These are phyloP conservation scores for Candida boleticola DNA, from an alignment of 805 yeast species.

Conservation along the genomic window DNA sequence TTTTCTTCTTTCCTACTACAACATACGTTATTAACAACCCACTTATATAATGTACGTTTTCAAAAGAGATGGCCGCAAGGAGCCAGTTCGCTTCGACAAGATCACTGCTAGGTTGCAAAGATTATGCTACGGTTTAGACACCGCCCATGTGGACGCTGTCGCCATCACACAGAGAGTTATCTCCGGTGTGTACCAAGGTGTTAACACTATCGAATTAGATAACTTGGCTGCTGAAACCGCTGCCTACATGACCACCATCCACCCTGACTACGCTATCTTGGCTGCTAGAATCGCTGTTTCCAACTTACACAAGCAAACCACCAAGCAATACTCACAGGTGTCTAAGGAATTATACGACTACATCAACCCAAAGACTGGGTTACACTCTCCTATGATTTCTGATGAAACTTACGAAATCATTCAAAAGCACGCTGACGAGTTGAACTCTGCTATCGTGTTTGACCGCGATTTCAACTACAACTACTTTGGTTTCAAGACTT, in stretches of 20 bases:
- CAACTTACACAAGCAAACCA: slow-evolving; percentile 91
- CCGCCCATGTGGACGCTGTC: slow-evolving; percentile 90
- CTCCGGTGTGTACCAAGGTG: slow-evolving; percentile 96
- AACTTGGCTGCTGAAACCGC: slow-evolving; percentile 90
- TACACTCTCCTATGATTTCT: slow-evolving; percentile 48
- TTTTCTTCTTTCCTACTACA: slow-evolving; percentile 4
- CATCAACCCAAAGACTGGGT: slow-evolving; percentile 74
- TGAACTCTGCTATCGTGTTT: slow-evolving; percentile 44
- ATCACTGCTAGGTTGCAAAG: slow-evolving; percentile 91
- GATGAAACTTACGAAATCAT: slow-evolving; percentile 40
- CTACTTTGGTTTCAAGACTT: slow-evolving; percentile 61
- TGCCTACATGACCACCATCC: slow-evolving; percentile 95
- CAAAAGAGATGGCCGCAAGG: slow-evolving; percentile 92
- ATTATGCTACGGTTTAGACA: slow-evolving; percentile 90
- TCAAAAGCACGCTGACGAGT: slow-evolving; percentile 37
- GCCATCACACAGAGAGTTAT: slow-evolving; percentile 95
- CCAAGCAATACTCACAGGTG: slow-evolving; percentile 79
- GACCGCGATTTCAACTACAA: slow-evolving; percentile 54
- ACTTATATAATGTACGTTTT: slow-evolving; percentile 65
- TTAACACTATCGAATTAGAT: slow-evolving; percentile 77
- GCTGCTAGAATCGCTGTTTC: slow-evolving; percentile 97
- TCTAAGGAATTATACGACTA: slow-evolving; percentile 70
- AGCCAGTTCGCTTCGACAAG: slow-evolving; percentile 92
- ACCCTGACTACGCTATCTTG: slow-evolving; percentile 94
- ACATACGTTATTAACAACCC: too few relatives aligned